Conservation (phyloP, 2,329 filamentous ascomycete genomes). For the Sarocladiaceae sp. region DNA sequence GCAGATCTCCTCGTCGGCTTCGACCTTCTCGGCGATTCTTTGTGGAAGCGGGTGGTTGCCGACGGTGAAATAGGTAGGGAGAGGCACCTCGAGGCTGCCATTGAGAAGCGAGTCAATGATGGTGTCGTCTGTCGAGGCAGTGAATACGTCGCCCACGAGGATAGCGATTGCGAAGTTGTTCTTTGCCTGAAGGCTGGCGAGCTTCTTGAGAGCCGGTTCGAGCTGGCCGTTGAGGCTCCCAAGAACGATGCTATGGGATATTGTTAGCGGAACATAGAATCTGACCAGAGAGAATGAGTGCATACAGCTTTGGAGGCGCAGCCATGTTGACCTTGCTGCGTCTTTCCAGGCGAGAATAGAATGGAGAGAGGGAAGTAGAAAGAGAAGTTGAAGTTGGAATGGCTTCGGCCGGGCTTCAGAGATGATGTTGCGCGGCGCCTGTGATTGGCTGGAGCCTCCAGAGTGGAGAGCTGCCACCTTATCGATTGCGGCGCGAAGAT, state of each 20-base stretch:
- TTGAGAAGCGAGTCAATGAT: slow-evolving; percentile 58
- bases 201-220: slow-evolving; percentile 68
- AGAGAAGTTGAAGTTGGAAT: slow-evolving; percentile 8
- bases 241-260: slow-evolving; percentile 60
- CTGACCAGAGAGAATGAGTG: not conserved
- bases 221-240: slow-evolving; percentile 79
- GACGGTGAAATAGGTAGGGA: slow-evolving; percentile 88
- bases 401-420: slow-evolving; percentile 14
- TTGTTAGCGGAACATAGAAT: not conserved
- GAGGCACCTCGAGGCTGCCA: slow-evolving; percentile 65
- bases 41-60: slow-evolving; percentile 67
- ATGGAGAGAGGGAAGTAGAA: slow-evolving; percentile 3
- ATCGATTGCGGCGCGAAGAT: slow-evolving; percentile 5
- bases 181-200: slow-evolving; percentile 74
- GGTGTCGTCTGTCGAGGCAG: slow-evolving; percentile 50
- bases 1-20: slow-evolving; percentile 69
- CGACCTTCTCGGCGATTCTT: slow-evolving; percentile 64
- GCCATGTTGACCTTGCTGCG: slow-evolving; percentile 29
- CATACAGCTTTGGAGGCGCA: slow-evolving; percentile 40
- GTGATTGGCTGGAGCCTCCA: slow-evolving; percentile 24
- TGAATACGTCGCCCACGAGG: slow-evolving; percentile 77
- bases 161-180: slow-evolving; percentile 84
- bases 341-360: not conserved
- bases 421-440: slow-evolving; percentile 26
- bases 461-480: slow-evolving; percentile 10